Evolutionary conservation across 257 asterid genomes (phyloP), one percentile per base, ranked within the genome.

Genomic region (Galeopsis tetrahit): DNA sequence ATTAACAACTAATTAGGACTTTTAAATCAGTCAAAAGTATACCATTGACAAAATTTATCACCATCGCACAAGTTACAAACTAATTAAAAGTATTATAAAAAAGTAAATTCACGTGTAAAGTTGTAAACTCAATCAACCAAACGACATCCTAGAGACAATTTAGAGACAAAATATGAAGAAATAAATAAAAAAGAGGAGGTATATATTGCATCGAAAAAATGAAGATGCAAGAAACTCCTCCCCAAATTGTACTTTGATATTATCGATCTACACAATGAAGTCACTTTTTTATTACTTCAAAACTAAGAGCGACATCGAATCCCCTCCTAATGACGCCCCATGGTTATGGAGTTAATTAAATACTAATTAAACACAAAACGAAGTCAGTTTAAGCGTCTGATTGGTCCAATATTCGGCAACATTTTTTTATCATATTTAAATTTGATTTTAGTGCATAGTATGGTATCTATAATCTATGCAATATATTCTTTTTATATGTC

Each of bases 221-320:
- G 28, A 0, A 21, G 28, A 21, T 49, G 67, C 71, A 57, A 42
- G 17, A 33, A 77, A 60, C 38, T 63, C 13, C 33, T 51, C 15
- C 55, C 40, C 48, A 44, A 44, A 39, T 36, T 77, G 89, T 84
- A 84, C 89, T 84, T 81, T 42, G 34, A 58, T 21, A 21, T 55
- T 70, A 78, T 81, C 28, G 85, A 61, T 71, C 59, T 51, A 80
- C 83, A 77, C 86, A 79, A 63, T 31, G 79, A 83, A 83, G 79
- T 79, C 49, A 51, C 64, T 36, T 75, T 69, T 77, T 77, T 69
- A 64, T 58, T 63, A 33, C 67, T 63, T 61, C 77, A 71, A 80
- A 49, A 49, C 28, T 10, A 4, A 49, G 56, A 49, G 28, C 28
- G 28, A 21, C 17, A 15, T 9, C 53, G 69, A 71, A 71, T 48